These are phyloP conservation scores for Fusarium sp. DNA, from an alignment of 2,329 filamentous ascomycete genomes.

Conservation along the genomic window DNA sequence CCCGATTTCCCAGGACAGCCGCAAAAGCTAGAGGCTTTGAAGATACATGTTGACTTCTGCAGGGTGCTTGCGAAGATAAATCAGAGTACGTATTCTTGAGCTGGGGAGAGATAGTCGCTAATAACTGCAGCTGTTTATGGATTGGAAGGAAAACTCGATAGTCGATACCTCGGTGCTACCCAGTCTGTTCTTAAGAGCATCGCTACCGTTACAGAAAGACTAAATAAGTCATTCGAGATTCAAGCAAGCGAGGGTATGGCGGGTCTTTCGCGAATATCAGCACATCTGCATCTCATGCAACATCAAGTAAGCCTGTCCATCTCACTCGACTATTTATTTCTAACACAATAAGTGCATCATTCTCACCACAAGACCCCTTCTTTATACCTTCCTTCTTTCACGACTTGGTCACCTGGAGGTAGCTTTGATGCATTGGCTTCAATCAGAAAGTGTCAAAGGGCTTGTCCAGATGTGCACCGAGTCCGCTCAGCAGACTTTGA, in stretches of 20 bases:
- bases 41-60: conserved; percentile 33
- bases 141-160: conserved; percentile 42
- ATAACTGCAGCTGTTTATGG: conserved; percentile 37
- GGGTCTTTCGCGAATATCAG: conserved; percentile 33
- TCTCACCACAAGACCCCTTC: conserved; percentile 34
- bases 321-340: background rate
- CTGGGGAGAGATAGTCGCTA: background rate
- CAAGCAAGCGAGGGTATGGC: conserved; percentile 26
- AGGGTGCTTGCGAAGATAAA: conserved; percentile 37
- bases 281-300: conserved; percentile 38
- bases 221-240: conserved; percentile 38
- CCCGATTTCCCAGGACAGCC: conserved; percentile 21
- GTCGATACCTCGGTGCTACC: conserved; percentile 36
- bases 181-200: conserved; percentile 39
- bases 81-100: conserved; percentile 20
- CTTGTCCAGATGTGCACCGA: conserved; percentile 24
- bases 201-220: conserved; percentile 28
- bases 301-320: conserved; percentile 25
- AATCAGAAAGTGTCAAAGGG: conserved; percentile 34
- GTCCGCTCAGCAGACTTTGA: conserved; percentile 30
- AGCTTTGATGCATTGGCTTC: conserved; percentile 39
- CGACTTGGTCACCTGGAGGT: conserved; percentile 37
- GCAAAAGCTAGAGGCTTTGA: conserved; percentile 19
- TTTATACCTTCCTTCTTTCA: conserved; percentile 39
- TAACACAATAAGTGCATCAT: conserved; percentile 33